phyloP scores from a whole-genome alignment of 2,329 filamentous ascomycete genomes.

The Cadophora luteo-olivacea region DNA sequence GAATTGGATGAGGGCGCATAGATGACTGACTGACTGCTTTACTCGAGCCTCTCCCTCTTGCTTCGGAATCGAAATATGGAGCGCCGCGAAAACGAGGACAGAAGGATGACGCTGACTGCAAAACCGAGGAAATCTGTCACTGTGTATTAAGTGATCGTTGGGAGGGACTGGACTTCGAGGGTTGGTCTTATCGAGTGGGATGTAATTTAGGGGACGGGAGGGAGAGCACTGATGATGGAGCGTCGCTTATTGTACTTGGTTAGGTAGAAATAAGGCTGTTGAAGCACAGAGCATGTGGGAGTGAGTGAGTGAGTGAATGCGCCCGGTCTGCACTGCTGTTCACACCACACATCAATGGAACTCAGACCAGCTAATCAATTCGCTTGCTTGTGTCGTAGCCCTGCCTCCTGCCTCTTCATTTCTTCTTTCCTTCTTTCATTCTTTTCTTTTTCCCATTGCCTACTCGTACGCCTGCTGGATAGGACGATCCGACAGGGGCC shows the following conservation, averaged over 20 bases:
- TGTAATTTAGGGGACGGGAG: no score
- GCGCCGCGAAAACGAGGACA: background rate
- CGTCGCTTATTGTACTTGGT: background rate
- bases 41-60: background rate
- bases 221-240: no score
- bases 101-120: background rate
- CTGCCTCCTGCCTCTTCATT: no score
- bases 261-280: background rate
- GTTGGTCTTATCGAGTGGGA: no score
- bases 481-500: no score
- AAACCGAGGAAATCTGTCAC: background rate
- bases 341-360: background rate
- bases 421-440: conserved; percentile 1
- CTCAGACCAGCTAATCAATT: background rate
- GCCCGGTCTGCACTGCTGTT: background rate
- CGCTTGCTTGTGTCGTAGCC: background rate
- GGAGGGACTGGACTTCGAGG: no score
- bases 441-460: background rate
- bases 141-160: background rate
- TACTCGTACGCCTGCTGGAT: no score
- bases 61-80: background rate
- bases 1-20: conserved; percentile 14
- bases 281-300: background rate
- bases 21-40: conserved; percentile 4
- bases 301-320: no score